phyloP scores from a whole-genome alignment of 2,329 filamentous ascomycete species.

The Xylariaceae sp. region DNA sequence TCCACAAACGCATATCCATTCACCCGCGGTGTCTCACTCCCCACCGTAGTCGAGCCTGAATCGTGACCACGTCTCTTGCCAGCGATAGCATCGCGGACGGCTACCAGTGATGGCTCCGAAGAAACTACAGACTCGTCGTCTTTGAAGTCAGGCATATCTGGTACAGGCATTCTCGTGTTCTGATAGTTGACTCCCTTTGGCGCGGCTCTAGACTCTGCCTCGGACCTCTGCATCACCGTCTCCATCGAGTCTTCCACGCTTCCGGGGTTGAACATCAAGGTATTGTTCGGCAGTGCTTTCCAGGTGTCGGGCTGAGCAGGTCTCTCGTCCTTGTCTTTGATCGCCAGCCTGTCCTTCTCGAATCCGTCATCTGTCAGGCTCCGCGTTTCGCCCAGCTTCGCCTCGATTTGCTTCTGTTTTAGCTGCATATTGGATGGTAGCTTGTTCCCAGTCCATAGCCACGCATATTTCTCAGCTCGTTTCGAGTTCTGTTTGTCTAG shows the following conservation, averaged over 20 bases:
- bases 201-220: slow-evolving; percentile 66
- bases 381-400: slow-evolving; percentile 42
- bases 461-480: slow-evolving; percentile 77
- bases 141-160: slow-evolving; percentile 27
- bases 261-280: slow-evolving; percentile 79
- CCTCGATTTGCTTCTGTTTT: slow-evolving; percentile 59
- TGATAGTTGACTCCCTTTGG: slow-evolving; percentile 75
- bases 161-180: slow-evolving; percentile 72
- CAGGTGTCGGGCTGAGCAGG: slow-evolving; percentile 76
- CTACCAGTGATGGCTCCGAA: slow-evolving; percentile 77
- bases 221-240: slow-evolving; percentile 64
- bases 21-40: slow-evolving; percentile 79
- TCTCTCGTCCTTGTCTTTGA: slow-evolving; percentile 64
- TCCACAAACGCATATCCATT: slow-evolving; percentile 95
- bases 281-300: slow-evolving; percentile 71
- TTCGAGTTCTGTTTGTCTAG: slow-evolving; percentile 88
- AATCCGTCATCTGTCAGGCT: slow-evolving; percentile 54
- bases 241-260: slow-evolving; percentile 54
- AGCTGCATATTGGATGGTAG: slow-evolving; percentile 76
- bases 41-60: slow-evolving; percentile 56
- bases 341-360: slow-evolving; percentile 55
- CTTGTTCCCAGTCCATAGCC: slow-evolving; percentile 87
- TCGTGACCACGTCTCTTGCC: slow-evolving; percentile 61
- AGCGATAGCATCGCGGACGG: slow-evolving; percentile 78
- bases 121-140: slow-evolving; percentile 46